A percentile compares a stretch with the other conserved stretches of the same genome.
Evolutionary conservation across 495 filamentous ascomycete genomes (phyloP).

Genomic region (Trichoderma virens): DNA sequence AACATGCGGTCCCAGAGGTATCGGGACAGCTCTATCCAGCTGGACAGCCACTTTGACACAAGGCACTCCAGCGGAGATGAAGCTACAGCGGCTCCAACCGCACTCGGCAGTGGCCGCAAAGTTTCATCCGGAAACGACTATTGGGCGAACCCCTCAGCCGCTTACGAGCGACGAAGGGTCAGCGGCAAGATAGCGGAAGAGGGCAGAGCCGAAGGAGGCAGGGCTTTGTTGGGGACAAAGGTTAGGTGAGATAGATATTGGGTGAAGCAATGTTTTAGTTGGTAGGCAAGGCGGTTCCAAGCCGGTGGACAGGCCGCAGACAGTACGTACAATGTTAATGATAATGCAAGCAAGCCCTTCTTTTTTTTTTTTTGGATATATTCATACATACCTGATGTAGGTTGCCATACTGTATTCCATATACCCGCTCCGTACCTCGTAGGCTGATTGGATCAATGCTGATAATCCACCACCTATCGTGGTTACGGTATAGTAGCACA

Average conservation of each 20-base stretch:
- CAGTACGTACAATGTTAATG: background rate
- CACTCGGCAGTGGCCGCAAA: slow-evolving; percentile 33
- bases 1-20: slow-evolving; percentile 27
- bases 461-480: too few relatives aligned
- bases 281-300: too few relatives aligned
- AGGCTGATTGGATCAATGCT: too few relatives aligned
- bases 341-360: background rate
- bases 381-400: too few relatives aligned
- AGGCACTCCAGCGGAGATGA: slow-evolving; percentile 45
- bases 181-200: slow-evolving; percentile 85
- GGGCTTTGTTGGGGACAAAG: background rate
- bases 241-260: too few relatives aligned
- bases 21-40: slow-evolving; percentile 40
- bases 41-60: slow-evolving; percentile 43
- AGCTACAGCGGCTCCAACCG: slow-evolving; percentile 39
- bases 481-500: background rate
- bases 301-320: too few relatives aligned
- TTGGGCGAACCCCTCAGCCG: slow-evolving; percentile 21
- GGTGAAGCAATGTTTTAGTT: too few relatives aligned
- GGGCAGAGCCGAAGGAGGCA: slow-evolving; percentile 43
- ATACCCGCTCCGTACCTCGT: too few relatives aligned
- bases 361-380: background rate
- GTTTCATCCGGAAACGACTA: slow-evolving; percentile 54
- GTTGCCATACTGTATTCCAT: too few relatives aligned
- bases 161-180: slow-evolving; percentile 50